Base-by-base conservation (phyloP, 1,284 basidiomycete species). In the Exobasidium rhododendri region DNA sequence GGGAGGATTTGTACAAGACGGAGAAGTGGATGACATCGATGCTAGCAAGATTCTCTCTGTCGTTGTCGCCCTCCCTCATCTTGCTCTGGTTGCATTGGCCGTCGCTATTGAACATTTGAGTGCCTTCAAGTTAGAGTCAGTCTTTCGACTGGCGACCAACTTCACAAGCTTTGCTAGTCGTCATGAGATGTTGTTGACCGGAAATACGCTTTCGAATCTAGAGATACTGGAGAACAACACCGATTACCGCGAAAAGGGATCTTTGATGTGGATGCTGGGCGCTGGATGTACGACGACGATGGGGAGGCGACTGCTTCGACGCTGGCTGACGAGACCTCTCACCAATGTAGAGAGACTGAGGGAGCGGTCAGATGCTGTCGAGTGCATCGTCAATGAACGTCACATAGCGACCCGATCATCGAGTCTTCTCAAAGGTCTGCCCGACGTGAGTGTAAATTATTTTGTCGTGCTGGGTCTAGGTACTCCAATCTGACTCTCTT, bases 261-360 rank as follows among this genome's bases (percentile, higher is more conserved):
- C 90, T 44, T 81, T 98, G 49, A 83, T 97, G 64, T 91, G 88
- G 87, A 84, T 94, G 2, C 82, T 98, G 53, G 89, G 97, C 82
- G 86, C 86, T 69, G 47, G 47, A 10, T 75, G 91, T 40, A 86
- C 86, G 67, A 97, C 94, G 0, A 86, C 85, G 62, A 96, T 97
- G 83, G 94, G 94, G 2, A 86, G 89, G 14, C 84, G 94, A 32
- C 81, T 92, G 64, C 83, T 98, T 61, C 86, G 87, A 62, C 86
- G 83, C 65, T 98, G 94, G 94, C 85, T 97, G 13, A 89, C 90
- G 0, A 84, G 86, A 61, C 94, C 94, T 0, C 83, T 97, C 40
- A 84, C 90, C 1, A 88, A 94, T 74, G 85, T 86, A 68, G 78
- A 56, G 26, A 52, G 59, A 26, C 83, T 97, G 11, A 84, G 88